Conservation (phyloP, 2,329 filamentous ascomycete genomes). For the Ilyonectria robusta region DNA sequence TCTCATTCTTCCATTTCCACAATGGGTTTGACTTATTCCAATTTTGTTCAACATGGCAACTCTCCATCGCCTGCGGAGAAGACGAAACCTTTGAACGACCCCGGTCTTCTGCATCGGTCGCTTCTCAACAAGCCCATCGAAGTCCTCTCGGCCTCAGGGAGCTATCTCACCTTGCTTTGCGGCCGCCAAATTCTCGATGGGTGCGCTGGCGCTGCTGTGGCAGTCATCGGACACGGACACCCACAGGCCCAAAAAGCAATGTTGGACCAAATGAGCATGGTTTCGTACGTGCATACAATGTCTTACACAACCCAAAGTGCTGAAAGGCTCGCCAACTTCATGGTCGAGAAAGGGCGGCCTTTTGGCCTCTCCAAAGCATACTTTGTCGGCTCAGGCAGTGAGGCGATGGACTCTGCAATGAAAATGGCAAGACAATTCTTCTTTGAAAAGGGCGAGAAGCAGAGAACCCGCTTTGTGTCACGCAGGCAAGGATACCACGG, state of each 20-base stretch:
- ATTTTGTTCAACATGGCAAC: not conserved
- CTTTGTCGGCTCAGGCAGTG: constrained; percentile 52
- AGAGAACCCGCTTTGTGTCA: constrained; percentile 58
- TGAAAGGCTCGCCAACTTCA: constrained; percentile 50
- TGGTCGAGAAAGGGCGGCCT: constrained; percentile 56
- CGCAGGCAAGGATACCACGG: constrained; percentile 63
- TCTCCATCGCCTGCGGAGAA: not conserved
- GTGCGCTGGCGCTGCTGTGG: constrained; percentile 76
- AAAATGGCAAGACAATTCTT: constrained; percentile 66
- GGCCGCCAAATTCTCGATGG: constrained; percentile 73
- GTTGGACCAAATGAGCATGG: constrained; percentile 68
- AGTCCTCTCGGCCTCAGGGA: constrained; percentile 60
- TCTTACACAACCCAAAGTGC: constrained; percentile 66
- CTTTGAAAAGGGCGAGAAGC: constrained; percentile 55
- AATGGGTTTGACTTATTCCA: too few relatives aligned
- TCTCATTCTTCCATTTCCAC: too few relatives aligned
- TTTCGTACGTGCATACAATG: constrained; percentile 61
- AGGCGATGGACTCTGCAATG: constrained; percentile 63
- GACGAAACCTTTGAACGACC: not conserved
- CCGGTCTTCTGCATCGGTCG: constrained; percentile 53
- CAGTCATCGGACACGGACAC: constrained; percentile 74
- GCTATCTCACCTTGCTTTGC: constrained; percentile 53
- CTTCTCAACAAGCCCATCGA: constrained; percentile 45
- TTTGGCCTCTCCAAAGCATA: constrained; percentile 56
- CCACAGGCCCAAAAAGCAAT: constrained; percentile 73